Evolutionary conservation across 345 rosid species (phyloP), one percentile per base, ranked within the genome.

Genomic region (Bruguiera gymnorhiza): DNA sequence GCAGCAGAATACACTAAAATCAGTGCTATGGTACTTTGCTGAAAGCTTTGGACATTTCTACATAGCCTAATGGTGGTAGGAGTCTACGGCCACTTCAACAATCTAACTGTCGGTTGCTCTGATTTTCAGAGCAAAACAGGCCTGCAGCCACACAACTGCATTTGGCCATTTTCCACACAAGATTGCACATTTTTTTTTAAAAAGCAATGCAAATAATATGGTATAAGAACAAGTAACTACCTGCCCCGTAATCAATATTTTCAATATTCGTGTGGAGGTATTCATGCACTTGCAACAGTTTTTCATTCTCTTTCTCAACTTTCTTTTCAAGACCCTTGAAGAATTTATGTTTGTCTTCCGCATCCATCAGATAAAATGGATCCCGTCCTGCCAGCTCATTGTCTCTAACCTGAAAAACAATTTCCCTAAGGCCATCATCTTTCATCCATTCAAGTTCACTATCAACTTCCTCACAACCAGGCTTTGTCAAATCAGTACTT

Each of bases 241-340:
- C 98, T 84, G 93, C 88, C 70, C 98, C 98, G 19, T 93, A 93
- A 69, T 88, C 89, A 26, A 93, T 95, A 77, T 93, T 93, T 63
- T 93, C 98, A 67, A 93, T 83, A 80, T 86, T 93, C 60, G 93
- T 81, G 68, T 93, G 98, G 60, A 93, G 91, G 81, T 83, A 93
- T 63, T 87, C 90, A 50, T 93, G 98, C 66, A 93, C 65, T 69
- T 78, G 83, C 50, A 79, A 66, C 56, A 93, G 66, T 71, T 85
- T 90, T 71, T 82, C 86, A 67, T 90, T 93, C 89, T 85, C 93
- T 82, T 77, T 83, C 78, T 85, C 97, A 77, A 90, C 89, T 72
- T 85, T 90, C 83, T 86, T 85, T 80, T 90, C 90, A 80, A 93
- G 91, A 70, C 98, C 98, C 72, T 80, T 75, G 68, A 93, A 83